phyloP scores from a whole-genome alignment of 345 rosid species.

The Sisymbrium altissimum region DNA sequence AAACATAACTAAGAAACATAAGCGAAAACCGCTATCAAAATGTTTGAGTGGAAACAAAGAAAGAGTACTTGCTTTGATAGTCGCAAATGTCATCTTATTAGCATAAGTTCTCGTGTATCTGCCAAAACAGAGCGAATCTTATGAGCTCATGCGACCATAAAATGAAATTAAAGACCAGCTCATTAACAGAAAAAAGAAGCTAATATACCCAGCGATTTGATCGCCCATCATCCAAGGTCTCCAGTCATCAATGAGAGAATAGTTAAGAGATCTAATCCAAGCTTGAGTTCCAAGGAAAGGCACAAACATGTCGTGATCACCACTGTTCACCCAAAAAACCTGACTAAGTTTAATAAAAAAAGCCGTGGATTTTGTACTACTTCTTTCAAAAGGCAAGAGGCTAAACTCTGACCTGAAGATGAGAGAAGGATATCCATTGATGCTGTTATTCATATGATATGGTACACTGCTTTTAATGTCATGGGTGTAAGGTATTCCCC shows the following conservation, averaged over 20 bases:
- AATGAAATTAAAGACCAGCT: not conserved
- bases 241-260: conserved; percentile 59
- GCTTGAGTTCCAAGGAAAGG: conserved; percentile 59
- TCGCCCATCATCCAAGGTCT: conserved; percentile 51
- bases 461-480: conserved; percentile 26
- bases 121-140: not conserved
- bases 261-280: conserved; percentile 58
- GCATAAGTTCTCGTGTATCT: conserved; percentile 69
- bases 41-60: not conserved
- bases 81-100: conserved; percentile 68
- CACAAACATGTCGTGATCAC: conserved; percentile 52
- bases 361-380: not conserved
- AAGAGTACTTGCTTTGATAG: conserved; percentile 54
- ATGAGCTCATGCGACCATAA: not conserved
- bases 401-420: conserved; percentile 24
- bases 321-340: conserved; percentile 41
- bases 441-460: conserved; percentile 27
- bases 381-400: not conserved
- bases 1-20: conserved; percentile 5
- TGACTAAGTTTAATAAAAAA: not conserved
- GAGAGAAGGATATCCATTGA: conserved; percentile 23
- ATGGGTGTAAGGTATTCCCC: not conserved
- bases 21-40: not conserved
- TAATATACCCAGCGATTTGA: conserved; percentile 47
- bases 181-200: not conserved